Base-by-base conservation (phyloP, 768 basidiomycete species). In the Boletellus sp. region DNA sequence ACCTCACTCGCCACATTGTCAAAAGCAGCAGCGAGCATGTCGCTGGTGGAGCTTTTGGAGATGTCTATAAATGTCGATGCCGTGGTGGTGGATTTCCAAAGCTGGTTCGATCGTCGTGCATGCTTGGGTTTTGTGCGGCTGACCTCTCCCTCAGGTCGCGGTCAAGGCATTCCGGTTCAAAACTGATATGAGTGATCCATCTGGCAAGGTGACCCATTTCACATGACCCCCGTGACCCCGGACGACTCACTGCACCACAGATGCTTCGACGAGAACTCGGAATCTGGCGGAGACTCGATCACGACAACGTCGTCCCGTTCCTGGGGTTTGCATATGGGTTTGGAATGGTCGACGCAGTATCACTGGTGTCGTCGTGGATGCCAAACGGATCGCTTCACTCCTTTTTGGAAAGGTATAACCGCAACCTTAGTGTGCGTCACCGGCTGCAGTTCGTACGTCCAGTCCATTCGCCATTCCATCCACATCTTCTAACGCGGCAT, bases 341-440 rank as follows among this genome's bases (percentile, higher is more conserved):
- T 49, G 65, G 65, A n/a, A 55, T 52, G 28, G 56, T 22, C 17
- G 55, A 28, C 10, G 33, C 53, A 22, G 35, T 46, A 3, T 60
- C 64, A 11, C 53, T 67, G 53, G 64, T 67, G 19, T 65, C 58
- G 19, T 52, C 55, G 2, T 67, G 65, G 65, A 51, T 62, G 46
- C 60, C 61, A 1, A 62, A 62, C 36, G 65, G 58, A 22, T 54
- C 48, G 1, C 48, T 67, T 11, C 60, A 43, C 6, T 28, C 42
- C 3, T 64, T 64, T 37, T 48, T 66, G 11, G 33, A 17, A n/a
- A 45, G 35, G 11, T 38, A 49, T n/a, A 34, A 43, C 16, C 10
- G 13, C 13, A 42, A 32, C 10, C 44, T 49, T 28, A 4, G 39
- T 24, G 39, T 40, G 39, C 13, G 39, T 6, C 39, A 40, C 39